Evolutionary conservation across 805 yeast species (phyloP), one percentile per base, ranked within the genome.

Genomic region (Kluyveromyces starmeri): DNA sequence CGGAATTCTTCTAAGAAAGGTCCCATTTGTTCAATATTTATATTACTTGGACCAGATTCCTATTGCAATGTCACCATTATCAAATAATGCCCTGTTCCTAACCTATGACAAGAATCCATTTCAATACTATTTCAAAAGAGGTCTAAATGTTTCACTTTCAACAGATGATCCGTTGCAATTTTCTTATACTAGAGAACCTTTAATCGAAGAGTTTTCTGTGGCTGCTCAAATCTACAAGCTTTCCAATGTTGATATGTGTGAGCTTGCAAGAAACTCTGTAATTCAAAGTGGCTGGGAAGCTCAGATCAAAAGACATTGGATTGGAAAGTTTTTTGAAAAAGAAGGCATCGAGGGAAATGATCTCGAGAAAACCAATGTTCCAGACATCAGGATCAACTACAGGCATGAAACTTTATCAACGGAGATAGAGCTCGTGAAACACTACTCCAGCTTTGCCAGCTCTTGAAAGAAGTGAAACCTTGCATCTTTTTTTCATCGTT

Each of bases 131-230:
- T 94, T 89, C 70, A 82, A 80, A 52, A 77, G 92, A 53, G 99
- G 99, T 2, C 66, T 92, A 55, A 89, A 89, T 51, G 96, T 92
- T 25, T 85, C 96, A 0, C 65, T 92, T 36, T 88, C 96, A 0
- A 86, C 97, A 0, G 99, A 92, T 61, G 99, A 92, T 64, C 99
- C 99, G 5, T 68, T 92, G 34, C 99, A 94, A 62, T 92, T 92
- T 55, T 83, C 96, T 0, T 92, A 86, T 62, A 92, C 99, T 20
- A 77, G 94, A 51, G 99, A 92, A 54, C 97, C 99, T 11, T 69
- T 92, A 51, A 92, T 92, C 47, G 98, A 92, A 59, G 98, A 92
- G 59, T 92, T 88, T 57, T 84, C 96, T 2, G 97, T 92, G 20
- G 98, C 98, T 5, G 97, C 96, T 0, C 97, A 92, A 60, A 92